These are phyloP conservation scores for Dissophora ornata DNA, from an alignment of 192 early-diverging fungal genomes.

Conservation along the genomic window DNA sequence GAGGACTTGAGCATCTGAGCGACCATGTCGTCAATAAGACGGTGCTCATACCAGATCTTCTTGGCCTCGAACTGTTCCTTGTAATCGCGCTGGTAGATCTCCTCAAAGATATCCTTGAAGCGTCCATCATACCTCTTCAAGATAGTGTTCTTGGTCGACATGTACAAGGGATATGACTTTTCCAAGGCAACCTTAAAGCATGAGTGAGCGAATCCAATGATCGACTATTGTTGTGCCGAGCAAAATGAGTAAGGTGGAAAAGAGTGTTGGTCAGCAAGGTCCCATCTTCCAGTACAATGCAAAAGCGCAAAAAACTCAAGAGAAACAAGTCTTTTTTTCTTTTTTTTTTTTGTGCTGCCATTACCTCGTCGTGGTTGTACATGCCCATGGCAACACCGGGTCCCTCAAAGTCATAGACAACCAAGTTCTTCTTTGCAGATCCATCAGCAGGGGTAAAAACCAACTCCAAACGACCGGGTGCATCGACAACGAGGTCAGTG, in stretches of 20 bases:
- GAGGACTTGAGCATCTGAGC: conserved; percentile 96
- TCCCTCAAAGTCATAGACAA: conserved; percentile 87
- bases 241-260: too few relatives aligned
- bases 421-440: conserved; percentile 62
- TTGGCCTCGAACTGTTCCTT: conserved; percentile 79
- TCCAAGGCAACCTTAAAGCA: conserved; percentile 94
- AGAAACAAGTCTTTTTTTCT: not conserved
- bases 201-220: conserved; percentile 89
- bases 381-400: conserved; percentile 94
- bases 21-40: conserved; percentile 99
- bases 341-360: too few relatives aligned
- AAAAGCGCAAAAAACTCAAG: too few relatives aligned
- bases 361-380: conserved; percentile 89
- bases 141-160: conserved; percentile 97
- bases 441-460: conserved; percentile 87
- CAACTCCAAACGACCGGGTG: conserved; percentile 89
- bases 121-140: conserved; percentile 96
- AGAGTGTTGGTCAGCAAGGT: too few relatives aligned
- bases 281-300: too few relatives aligned
- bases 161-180: conserved; percentile 94
- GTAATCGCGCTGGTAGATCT: conserved; percentile 89
- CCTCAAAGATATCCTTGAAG: conserved; percentile 97
- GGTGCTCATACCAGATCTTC: conserved; percentile 99
- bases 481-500: conserved; percentile 91
- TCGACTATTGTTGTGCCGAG: conserved; percentile 64